Base-by-base conservation (phyloP, 768 basidiomycete genomes). In the Atractiella rhizophila region DNA sequence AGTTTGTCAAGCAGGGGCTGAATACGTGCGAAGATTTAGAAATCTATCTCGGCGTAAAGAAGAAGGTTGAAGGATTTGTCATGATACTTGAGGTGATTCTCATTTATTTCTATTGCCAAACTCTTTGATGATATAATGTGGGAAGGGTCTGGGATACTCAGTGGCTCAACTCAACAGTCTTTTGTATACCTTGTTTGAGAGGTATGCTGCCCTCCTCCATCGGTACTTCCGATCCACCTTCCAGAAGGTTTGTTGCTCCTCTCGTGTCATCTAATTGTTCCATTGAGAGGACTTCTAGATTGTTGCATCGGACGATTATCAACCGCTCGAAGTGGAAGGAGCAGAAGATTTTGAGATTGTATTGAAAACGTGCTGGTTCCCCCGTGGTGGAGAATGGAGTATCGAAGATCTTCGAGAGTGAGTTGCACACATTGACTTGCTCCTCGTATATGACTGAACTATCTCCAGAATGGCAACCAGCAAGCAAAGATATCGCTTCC, bases 171-270 rank as follows among this genome's bases (percentile, higher is more conserved):
- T 96, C 25, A 80, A 83, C 50, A 67, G 70, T 5, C 70, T 91
- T 49, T 71, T 91, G 26, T 66, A 88, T n/a, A 69, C 73, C 2
- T 60, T 98, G 20, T 91, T 96, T 51, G 81, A 83, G 62, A 74
- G 74, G 54, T 96, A 96, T 53, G 74, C 76, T 0, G 68, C 68
- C 19, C 63, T 94, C 4, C 64, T 96, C 1, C 73, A 83, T 58
- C 65, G 63, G 5, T 76, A 85, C 51, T 94, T 79, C 57, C 73
- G 73, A 47, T 64, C 63, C 32, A 73, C 72, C 33, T 80, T 98
- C 50, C 80, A 81, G 54, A 65, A 68, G 49, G 88, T 86, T 49
- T 48, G 70, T 54, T 19, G 5, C 19, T 16, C 15, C 5, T 36
- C n/a, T 24, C n/a, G 6, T 31, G 12, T 16, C 35, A 5, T 9